Percentiles rank a stretch among this genome's conserved stretches.
phyloP scores from a whole-genome alignment of 2,329 filamentous ascomycete species.

The Fusarium poae region DNA sequence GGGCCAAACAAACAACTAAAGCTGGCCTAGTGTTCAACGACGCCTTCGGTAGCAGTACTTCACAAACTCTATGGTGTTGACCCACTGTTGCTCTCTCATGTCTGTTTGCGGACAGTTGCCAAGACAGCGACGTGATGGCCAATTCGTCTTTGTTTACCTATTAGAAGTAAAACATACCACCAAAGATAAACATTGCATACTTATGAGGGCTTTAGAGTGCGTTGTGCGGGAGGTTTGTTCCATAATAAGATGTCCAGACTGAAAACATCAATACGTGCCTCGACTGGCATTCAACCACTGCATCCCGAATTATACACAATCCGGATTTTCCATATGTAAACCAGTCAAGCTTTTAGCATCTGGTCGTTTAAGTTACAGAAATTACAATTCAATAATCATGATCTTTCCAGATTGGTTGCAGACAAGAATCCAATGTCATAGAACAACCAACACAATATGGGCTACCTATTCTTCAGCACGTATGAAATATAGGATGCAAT shows the following conservation, averaged over 20 bases:
- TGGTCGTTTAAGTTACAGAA: too few species aligned
- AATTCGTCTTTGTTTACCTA: background rate
- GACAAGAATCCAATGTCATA: background rate
- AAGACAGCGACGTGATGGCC: background rate
- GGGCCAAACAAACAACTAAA: constrained; percentile 12
- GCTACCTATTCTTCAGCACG: background rate
- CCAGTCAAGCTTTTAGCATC: background rate
- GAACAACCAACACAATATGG: background rate
- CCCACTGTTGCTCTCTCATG: background rate
- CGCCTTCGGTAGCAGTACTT: constrained; percentile 9
- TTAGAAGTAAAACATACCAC: background rate
- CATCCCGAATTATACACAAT: background rate
- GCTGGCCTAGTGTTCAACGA: background rate
- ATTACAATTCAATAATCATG: background rate
- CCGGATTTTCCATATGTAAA: background rate
- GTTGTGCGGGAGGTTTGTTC: background rate
- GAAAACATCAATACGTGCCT: background rate
- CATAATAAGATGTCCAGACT: too few species aligned
- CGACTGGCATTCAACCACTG: background rate
- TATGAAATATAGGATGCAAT: background rate
- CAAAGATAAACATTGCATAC: background rate
- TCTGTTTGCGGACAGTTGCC: constrained; percentile 20
- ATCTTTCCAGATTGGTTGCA: too few species aligned
- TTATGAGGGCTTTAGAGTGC: background rate
- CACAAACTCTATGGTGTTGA: constrained; percentile 13